Conservation (phyloP, 352 stramenopile species). For the Globisporangium perplexum region DNA sequence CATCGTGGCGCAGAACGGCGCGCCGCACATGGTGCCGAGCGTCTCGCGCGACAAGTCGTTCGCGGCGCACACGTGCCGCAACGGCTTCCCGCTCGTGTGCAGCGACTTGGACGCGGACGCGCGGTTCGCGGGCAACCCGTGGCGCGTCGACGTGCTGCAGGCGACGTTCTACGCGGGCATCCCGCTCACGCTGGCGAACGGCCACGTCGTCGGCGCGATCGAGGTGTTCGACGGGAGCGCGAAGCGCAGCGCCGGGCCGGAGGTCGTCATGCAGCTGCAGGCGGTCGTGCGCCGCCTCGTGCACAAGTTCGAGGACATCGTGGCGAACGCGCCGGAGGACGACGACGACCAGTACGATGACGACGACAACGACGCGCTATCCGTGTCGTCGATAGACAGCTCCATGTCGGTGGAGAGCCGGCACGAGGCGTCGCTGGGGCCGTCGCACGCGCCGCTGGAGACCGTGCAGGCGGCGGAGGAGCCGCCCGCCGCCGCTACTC, state of each 20-base stretch:
- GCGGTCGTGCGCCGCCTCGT: slow-evolving; percentile 43
- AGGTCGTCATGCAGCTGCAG: slow-evolving; percentile 52
- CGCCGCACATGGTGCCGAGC: slow-evolving; percentile 19
- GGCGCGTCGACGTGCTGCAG: slow-evolving; percentile 28
- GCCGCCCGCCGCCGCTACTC: not conserved
- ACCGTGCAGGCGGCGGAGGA: not conserved
- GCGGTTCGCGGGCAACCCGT: slow-evolving; percentile 51
- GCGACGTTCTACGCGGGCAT: slow-evolving; percentile 65
- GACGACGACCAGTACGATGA: slow-evolving; percentile 10
- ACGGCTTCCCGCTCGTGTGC: slow-evolving; percentile 47
- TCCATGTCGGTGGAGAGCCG: slow-evolving; percentile 15
- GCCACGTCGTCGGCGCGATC: slow-evolving; percentile 52
- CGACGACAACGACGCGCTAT: slow-evolving; percentile 12
- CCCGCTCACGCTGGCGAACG: slow-evolving; percentile 41
- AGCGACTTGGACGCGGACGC: slow-evolving; percentile 39
- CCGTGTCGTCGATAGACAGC: slow-evolving; percentile 17
- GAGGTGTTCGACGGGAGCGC: slow-evolving; percentile 43
- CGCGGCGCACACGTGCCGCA: slow-evolving; percentile 46
- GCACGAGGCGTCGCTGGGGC: not conserved
- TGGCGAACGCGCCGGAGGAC: slow-evolving; percentile 16
- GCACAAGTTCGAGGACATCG: slow-evolving; percentile 47
- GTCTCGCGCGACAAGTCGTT: slow-evolving; percentile 54
- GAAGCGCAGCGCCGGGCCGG: slow-evolving; percentile 36
- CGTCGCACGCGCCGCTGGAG: slow-evolving; percentile 3
- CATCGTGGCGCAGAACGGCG: slow-evolving; percentile 40